Evolutionary conservation across 2,329 filamentous ascomycete genomes (phyloP), one percentile per base, ranked within the genome.

Genomic region (Didymella exigua): DNA sequence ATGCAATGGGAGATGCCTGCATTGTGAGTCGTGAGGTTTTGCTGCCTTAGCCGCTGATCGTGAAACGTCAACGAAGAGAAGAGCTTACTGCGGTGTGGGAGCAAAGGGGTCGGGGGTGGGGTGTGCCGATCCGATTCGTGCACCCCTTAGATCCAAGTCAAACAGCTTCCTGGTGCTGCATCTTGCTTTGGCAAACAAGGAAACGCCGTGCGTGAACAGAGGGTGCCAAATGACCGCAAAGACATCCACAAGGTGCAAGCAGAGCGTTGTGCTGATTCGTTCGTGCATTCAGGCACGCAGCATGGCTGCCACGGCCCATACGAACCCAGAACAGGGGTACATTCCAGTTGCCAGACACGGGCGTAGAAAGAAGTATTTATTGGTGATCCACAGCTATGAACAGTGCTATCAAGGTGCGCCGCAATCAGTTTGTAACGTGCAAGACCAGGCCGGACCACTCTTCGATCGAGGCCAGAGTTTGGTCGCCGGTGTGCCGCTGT

Each of bases 81-180:
- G 54, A 46, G 47, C 42, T 53, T 48, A 43, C 51, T 19, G 19
- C 41, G 34, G 46, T n/a, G 33, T 30, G 46, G 41, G 41, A 50
- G 26, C 29, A 65, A 66, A 63, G 63, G 42, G 65, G 59, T 63
- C 24, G 65, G 60, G 61, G 63, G 68, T 70, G 69, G 68, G 67
- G 66, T 67, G 46, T 36, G 61, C 31, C 56, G 67, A 70, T 71
- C 63, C 65, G 69, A 72, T 73, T 72, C 64, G 67, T 52, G 63
- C 58, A 58, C 24, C 58, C 56, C 59, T 68, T 59, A 70, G 69
- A 72, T 72, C 70, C 69, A 31, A 59, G 48, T 56, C 50, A 60
- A 72, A 73, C 69, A 69, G 67, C 68, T 62, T 61, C 59, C 56
- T 66, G 60, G 58, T 66, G 68, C 68, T 66, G 66, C 61, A 72